Percentiles rank a stretch among this genome's conserved stretches.
Evolutionary conservation across 1,139 yeast species (phyloP).

Genomic region (Candida sanyaensis): DNA sequence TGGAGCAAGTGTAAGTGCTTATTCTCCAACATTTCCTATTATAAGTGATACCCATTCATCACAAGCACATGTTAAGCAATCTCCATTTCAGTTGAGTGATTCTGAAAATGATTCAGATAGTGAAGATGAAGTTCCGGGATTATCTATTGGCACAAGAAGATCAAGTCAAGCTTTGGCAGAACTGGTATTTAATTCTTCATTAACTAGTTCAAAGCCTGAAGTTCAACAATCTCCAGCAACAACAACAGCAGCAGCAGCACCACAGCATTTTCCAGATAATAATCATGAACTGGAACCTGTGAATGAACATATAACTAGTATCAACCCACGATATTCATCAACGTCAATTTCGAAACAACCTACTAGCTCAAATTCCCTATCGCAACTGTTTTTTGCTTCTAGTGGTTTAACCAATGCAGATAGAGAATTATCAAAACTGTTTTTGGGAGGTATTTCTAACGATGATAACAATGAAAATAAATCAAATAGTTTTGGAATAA

Average conservation of each 20-base stretch:
- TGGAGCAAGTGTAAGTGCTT: neutral
- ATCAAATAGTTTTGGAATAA: neutral
- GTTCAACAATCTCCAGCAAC: slow-evolving; percentile 6
- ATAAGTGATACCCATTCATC: slow-evolving; percentile 1
- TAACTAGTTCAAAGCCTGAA: slow-evolving; percentile 9
- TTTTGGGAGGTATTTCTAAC: slow-evolving; percentile 25
- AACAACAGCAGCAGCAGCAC: slow-evolving; percentile 11
- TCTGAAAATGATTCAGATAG: slow-evolving; percentile 20
- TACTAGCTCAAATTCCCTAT: slow-evolving; percentile 40
- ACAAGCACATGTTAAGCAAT: slow-evolving; percentile 9
- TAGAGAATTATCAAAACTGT: slow-evolving; percentile 23
- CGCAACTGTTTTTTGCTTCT: slow-evolving; percentile 33
- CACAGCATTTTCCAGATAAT: slow-evolving; percentile 14
- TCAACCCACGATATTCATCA: slow-evolving; percentile 39
- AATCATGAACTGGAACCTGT: slow-evolving; percentile 24
- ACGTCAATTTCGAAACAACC: slow-evolving; percentile 43
- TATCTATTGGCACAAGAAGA: slow-evolving; percentile 41
- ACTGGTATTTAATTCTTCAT: slow-evolving; percentile 32
- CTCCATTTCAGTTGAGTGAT: slow-evolving; percentile 21
- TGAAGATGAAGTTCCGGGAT: slow-evolving; percentile 35
- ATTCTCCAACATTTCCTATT: slow-evolving; percentile 6
- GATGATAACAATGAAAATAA: slow-evolving; percentile 1
- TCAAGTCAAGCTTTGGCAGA: slow-evolving; percentile 52
- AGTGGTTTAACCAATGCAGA: slow-evolving; percentile 5
- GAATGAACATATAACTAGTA: slow-evolving; percentile 26